Evolutionary conservation across 805 yeast genomes (phyloP).

Genomic region (Lachancea meyersii): DNA sequence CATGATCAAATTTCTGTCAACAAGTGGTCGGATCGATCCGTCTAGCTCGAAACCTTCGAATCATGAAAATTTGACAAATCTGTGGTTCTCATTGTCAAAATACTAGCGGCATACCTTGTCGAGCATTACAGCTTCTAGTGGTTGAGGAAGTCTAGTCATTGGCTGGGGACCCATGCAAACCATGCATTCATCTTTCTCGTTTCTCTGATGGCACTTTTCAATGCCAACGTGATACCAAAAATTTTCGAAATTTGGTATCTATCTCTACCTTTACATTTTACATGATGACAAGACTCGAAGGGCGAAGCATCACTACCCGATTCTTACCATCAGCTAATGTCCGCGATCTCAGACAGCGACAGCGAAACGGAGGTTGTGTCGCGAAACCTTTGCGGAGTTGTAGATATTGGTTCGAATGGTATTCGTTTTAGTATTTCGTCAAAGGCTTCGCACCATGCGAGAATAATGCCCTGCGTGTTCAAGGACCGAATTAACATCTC

Average conservation of each 20-base stretch:
- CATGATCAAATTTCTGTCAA: no score
- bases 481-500: slow-evolving; percentile 70
- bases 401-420: slow-evolving; percentile 74
- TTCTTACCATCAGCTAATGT: slow-evolving; percentile 12
- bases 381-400: slow-evolving; percentile 55
- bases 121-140: no score
- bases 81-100: no score
- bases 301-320: neutral
- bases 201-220: no score
- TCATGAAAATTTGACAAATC: no score
- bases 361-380: slow-evolving; percentile 51
- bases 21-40: no score
- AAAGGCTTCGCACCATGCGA: slow-evolving; percentile 59
- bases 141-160: no score
- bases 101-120: no score
- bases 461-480: slow-evolving; percentile 72
- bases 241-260: neutral
- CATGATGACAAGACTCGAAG: neutral
- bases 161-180: no score
- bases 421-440: slow-evolving; percentile 68
- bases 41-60: no score
- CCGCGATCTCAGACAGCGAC: slow-evolving; percentile 26
- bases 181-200: no score
- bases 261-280: neutral
- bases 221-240: slow-evolving; percentile 3